Evolutionary conservation across 2,329 filamentous ascomycete genomes (phyloP).

Genomic region (Phialemoniopsis sp.): DNA sequence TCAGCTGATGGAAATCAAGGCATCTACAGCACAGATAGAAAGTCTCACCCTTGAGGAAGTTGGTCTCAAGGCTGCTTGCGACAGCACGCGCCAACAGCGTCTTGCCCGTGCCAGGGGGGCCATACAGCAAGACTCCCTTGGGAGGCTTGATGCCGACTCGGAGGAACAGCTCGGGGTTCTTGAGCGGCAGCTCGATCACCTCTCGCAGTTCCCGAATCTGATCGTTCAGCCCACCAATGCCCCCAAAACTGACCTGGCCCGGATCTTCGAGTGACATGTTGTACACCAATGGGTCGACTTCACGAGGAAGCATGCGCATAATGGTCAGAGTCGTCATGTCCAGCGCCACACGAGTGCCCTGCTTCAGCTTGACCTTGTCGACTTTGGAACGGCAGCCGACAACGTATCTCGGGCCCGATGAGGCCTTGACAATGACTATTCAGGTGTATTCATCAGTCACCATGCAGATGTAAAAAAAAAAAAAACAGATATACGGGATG

Average conservation of each 20-base stretch:
- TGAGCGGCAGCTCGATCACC: slow-evolving; percentile 95
- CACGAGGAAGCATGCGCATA: slow-evolving; percentile 98
- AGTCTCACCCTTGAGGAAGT: slow-evolving; percentile 85
- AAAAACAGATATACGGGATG: no score
- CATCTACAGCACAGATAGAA: background rate
- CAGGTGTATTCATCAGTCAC: slow-evolving; percentile 12
- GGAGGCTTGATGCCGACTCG: slow-evolving; percentile 98
- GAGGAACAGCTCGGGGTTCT: slow-evolving; percentile 97
- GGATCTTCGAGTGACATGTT: slow-evolving; percentile 99
- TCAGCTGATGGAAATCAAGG: background rate
- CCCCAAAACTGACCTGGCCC: slow-evolving; percentile 94
- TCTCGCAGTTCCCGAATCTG: slow-evolving; percentile 96
- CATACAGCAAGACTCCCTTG: slow-evolving; percentile 94
- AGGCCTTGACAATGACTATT: slow-evolving; percentile 95
- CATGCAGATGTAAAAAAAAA: no score
- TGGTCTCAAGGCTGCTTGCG: slow-evolving; percentile 93
- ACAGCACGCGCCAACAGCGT: slow-evolving; percentile 91
- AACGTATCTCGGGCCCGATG: slow-evolving; percentile 93
- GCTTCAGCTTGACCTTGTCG: slow-evolving; percentile 95
- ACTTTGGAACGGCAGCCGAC: slow-evolving; percentile 98
- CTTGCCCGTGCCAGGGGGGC: slow-evolving; percentile 95
- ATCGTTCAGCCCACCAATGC: slow-evolving; percentile 96
- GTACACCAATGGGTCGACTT: slow-evolving; percentile 97
- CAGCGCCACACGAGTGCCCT: slow-evolving; percentile 93
- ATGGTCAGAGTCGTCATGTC: slow-evolving; percentile 99